Evolutionary conservation across 2,329 filamentous ascomycete species (phyloP).

Genomic region (Davidsoniella virescens): DNA sequence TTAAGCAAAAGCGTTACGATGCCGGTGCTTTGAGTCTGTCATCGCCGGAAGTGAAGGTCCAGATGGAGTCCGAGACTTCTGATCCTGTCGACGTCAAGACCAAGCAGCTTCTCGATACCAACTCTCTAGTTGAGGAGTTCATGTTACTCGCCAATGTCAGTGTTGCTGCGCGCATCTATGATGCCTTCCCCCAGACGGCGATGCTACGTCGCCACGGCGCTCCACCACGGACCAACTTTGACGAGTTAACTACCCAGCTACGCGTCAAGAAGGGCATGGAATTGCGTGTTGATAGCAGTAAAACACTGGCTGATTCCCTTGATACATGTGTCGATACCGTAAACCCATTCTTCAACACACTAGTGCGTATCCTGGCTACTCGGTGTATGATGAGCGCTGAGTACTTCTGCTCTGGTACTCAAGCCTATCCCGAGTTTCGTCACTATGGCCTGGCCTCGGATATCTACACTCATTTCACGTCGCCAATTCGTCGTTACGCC

Average conservation of each 20-base stretch:
- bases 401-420: constrained; percentile 91
- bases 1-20: constrained; percentile 90
- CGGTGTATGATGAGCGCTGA: constrained; percentile 99
- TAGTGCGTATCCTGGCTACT: constrained; percentile 92
- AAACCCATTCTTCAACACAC: constrained; percentile 95
- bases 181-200: constrained; percentile 86
- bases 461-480: constrained; percentile 98
- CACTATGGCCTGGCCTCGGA: constrained; percentile 93
- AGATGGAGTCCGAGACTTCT: constrained; percentile 74
- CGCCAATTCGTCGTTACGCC: constrained; percentile 92
- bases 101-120: constrained; percentile 85
- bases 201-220: constrained; percentile 82
- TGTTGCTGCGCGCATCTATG: constrained; percentile 79
- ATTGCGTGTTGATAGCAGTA: constrained; percentile 70
- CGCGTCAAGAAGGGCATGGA: constrained; percentile 72
- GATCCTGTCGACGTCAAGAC: constrained; percentile 94
- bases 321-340: constrained; percentile 63
- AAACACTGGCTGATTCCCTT: constrained; percentile 83
- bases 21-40: constrained; percentile 89
- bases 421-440: constrained; percentile 83
- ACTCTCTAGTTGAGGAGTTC: constrained; percentile 96
- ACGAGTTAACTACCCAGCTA: constrained; percentile 81
- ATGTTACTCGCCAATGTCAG: constrained; percentile 97
- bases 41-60: constrained; percentile 93
- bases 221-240: constrained; percentile 90